Base-by-base conservation (phyloP, 1,284 basidiomycete species). In the Pseudozyma tsukubaensis region DNA sequence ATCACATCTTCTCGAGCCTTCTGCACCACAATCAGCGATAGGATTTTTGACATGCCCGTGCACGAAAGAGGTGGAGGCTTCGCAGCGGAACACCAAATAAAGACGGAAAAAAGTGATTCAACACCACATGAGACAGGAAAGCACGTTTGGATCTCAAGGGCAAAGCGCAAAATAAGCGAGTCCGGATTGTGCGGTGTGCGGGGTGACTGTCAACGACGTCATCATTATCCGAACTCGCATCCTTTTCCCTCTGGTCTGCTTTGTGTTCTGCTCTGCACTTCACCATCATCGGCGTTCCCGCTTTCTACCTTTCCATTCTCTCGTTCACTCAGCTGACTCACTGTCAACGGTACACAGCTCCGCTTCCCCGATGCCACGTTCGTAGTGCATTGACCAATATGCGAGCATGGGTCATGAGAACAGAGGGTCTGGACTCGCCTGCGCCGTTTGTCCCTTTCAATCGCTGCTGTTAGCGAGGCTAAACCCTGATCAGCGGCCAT, bases 131-230 rank as follows among this genome's bases (percentile, higher is more conserved):
- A 29, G 24, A 42, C 44, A 53, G 47, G 8, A 42, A 39, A 34
- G 49, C 50, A 52, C 49, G 60, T 55, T 54, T 29, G 24, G 24
- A 48, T 48, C 45, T 21, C 16, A 29, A 6, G 19, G 42, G 37
- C 44, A 39, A 16, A 37, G 37, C 42, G 45, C 44, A 42, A 12
- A 10, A 1, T 52, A 63, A 47, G 42, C 51, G 59, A 61, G 59
- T 3, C 51, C 35, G 39, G 14, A 12, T 40, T 49, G n/a, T 39
- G 32, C 24, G 51, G 35, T 35, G 50, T 61, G 64, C 47, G 66
- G 60, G 60, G 59, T 69, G 59, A 62, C 66, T 69, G 60, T 69
- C 66, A 56, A 52, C 66, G 60, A 69, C 66, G 66, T 69, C 66
- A 69, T 69, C 34, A 19, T 54, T 34, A 18, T 44, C 35, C 50